Evolutionary conservation across 495 filamentous ascomycete genomes (phyloP).

Genomic region (Aspergillus baeticus): DNA sequence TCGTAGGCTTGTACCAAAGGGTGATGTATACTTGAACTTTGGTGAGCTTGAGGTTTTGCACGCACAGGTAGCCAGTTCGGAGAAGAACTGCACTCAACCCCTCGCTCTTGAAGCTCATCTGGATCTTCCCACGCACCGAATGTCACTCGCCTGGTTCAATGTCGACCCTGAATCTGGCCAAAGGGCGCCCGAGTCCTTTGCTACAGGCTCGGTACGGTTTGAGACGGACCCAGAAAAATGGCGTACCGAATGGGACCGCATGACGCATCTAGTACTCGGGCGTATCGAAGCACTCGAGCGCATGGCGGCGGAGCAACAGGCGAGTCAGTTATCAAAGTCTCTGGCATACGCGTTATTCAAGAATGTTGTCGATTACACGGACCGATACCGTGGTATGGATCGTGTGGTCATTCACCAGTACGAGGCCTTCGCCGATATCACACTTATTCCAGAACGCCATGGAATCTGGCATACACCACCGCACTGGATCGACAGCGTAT

Average conservation of each 20-base stretch:
- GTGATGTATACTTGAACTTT: slow-evolving; percentile 26
- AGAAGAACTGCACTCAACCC: slow-evolving; percentile 13
- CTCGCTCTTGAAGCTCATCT: slow-evolving; percentile 19
- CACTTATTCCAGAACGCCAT: slow-evolving; percentile 25
- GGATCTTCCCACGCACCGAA: slow-evolving; percentile 6
- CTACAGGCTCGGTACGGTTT: slow-evolving; percentile 21
- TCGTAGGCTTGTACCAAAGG: slow-evolving; percentile 13
- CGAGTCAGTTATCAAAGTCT: slow-evolving; percentile 25
- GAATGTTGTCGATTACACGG: slow-evolving; percentile 40
- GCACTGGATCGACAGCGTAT: slow-evolving; percentile 44
- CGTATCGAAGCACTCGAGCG: slow-evolving; percentile 29
- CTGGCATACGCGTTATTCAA: slow-evolving; percentile 38
- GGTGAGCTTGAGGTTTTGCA: slow-evolving; percentile 37
- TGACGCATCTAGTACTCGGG: slow-evolving; percentile 27
- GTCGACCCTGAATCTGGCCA: slow-evolving; percentile 9
- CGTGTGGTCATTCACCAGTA: slow-evolving; percentile 32
- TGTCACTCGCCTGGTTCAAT: slow-evolving; percentile 17
- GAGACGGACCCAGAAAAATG: slow-evolving; percentile 15
- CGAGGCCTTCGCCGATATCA: slow-evolving; percentile 42
- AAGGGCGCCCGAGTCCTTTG: slow-evolving; percentile 20
- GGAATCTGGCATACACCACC: slow-evolving; percentile 27
- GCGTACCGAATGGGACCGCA: slow-evolving; percentile 24
- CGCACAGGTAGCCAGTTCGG: slow-evolving; percentile 19
- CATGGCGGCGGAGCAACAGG: slow-evolving; percentile 22
- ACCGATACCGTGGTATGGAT: slow-evolving; percentile 43